Evolutionary conservation across 2,329 filamentous ascomycete species (phyloP).

Genomic region (Aspergillus sp.): DNA sequence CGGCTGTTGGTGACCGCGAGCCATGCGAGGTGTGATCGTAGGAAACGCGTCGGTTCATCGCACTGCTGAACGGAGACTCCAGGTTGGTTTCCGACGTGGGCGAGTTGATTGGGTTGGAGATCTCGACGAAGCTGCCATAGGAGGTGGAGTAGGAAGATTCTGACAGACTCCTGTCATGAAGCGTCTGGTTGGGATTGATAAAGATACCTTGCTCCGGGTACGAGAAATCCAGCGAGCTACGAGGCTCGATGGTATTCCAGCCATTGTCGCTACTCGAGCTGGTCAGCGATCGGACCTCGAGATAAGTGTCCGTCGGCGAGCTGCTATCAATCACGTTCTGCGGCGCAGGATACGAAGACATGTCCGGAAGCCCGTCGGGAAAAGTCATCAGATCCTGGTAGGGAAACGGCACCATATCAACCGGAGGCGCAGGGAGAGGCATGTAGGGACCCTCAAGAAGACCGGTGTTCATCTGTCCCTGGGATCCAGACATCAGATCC

Average conservation of each 20-base stretch:
- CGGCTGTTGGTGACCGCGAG: constrained; percentile 42
- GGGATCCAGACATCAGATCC: constrained; percentile 53
- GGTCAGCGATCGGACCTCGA: constrained; percentile 79
- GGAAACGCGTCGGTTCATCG: constrained; percentile 34
- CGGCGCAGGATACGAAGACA: constrained; percentile 33
- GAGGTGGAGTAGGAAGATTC: constrained; percentile 74
- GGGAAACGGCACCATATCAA: constrained; percentile 65
- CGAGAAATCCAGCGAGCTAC: constrained; percentile 66
- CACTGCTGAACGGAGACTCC: constrained; percentile 46
- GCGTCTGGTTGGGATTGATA: constrained; percentile 86
- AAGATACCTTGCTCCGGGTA: constrained; percentile 62
- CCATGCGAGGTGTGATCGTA: constrained; percentile 40
- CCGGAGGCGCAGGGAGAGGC: constrained; percentile 42
- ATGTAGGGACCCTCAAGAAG: constrained; percentile 62
- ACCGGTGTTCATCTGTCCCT: constrained; percentile 57
- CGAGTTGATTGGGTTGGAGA: constrained; percentile 75
- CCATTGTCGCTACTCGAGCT: constrained; percentile 80
- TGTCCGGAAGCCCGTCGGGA: constrained; percentile 45
- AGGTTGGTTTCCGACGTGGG: constrained; percentile 72
- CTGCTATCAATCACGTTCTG: constrained; percentile 46
- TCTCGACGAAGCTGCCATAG: constrained; percentile 78
- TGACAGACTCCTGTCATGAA: constrained; percentile 82
- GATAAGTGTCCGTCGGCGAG: constrained; percentile 72
- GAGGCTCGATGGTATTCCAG: constrained; percentile 77
- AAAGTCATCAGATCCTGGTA: constrained; percentile 70